Conservation (phyloP, 2,329 filamentous ascomycete genomes). For the Fusarium abutilonis region DNA sequence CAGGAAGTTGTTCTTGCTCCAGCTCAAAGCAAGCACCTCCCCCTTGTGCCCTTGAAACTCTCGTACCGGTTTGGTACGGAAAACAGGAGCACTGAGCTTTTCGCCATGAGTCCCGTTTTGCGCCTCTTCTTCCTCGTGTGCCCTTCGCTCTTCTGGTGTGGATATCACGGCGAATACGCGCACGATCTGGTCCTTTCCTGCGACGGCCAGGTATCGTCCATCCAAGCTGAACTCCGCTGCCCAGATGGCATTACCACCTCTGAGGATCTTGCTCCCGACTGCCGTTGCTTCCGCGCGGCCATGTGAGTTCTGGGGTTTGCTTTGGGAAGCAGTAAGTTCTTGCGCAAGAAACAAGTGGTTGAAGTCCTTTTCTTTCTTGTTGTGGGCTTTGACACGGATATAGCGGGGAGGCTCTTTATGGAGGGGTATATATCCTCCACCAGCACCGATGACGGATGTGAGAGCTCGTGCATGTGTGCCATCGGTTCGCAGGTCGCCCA, state of each 20-base stretch:
- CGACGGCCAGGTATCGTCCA: slow-evolving; percentile 90
- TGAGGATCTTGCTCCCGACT: slow-evolving; percentile 54
- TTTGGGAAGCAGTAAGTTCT: slow-evolving; percentile 75
- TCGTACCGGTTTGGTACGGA: slow-evolving; percentile 78
- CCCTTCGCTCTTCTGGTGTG: slow-evolving; percentile 78
- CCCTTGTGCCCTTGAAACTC: slow-evolving; percentile 86
- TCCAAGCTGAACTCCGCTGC: slow-evolving; percentile 92
- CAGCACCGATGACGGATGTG: slow-evolving; percentile 75
- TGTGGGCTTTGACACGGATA: slow-evolving; percentile 82
- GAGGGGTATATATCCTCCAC: slow-evolving; percentile 79
- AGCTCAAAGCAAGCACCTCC: slow-evolving; percentile 90
- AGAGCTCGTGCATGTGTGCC: slow-evolving; percentile 87
- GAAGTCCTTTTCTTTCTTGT: slow-evolving; percentile 85
- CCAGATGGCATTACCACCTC: slow-evolving; percentile 80
- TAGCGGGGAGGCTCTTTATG: slow-evolving; percentile 92
- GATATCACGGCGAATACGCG: slow-evolving; percentile 90
- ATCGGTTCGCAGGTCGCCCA: slow-evolving; percentile 74
- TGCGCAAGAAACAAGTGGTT: slow-evolving; percentile 91
- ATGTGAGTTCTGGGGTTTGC: slow-evolving; percentile 44
- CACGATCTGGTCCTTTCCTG: slow-evolving; percentile 85
- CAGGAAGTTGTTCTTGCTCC: slow-evolving; percentile 99
- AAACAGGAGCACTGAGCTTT: slow-evolving; percentile 88
- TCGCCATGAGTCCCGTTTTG: slow-evolving; percentile 55
- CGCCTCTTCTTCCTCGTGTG: slow-evolving; percentile 72
- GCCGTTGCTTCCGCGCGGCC: slow-evolving; percentile 50